phyloP scores from a whole-genome alignment of 768 basidiomycete genomes.

The Cystobasidium tubakii region DNA sequence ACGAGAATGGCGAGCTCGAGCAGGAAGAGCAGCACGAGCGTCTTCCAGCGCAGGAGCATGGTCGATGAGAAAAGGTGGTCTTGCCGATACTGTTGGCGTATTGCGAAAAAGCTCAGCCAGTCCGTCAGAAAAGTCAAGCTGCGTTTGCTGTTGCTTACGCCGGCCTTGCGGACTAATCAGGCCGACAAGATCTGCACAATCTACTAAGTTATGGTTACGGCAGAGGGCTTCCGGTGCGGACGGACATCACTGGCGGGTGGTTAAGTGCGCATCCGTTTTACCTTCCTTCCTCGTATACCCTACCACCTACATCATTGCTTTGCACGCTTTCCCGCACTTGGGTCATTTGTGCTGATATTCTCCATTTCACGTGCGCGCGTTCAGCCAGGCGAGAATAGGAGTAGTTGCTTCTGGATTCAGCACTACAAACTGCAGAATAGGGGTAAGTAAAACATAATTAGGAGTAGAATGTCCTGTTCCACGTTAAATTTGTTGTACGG shows the following conservation, averaged over 20 bases:
- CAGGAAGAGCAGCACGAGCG: background rate
- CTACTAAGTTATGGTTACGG: too few species aligned
- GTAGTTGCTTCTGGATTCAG: background rate
- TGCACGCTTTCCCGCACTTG: too few species aligned
- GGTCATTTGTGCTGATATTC: too few species aligned
- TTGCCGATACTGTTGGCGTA: background rate
- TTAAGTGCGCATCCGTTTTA: too few species aligned
- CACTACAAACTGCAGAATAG: background rate
- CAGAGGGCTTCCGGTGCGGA: too few species aligned
- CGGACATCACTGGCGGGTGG: too few species aligned
- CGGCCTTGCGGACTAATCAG: background rate
- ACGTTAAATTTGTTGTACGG: too few species aligned
- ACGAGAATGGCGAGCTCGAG: conserved; percentile 6
- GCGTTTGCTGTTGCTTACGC: background rate
- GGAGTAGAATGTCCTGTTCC: background rate
- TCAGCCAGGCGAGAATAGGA: background rate
- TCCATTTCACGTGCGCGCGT: too few species aligned
- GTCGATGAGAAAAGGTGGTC: background rate
- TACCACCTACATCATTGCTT: too few species aligned
- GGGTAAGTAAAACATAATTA: background rate
- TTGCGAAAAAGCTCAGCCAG: background rate
- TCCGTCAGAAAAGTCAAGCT: background rate
- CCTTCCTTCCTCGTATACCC: too few species aligned
- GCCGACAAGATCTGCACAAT: background rate
- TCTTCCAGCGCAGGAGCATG: conserved; percentile 5